Percentiles rank a stretch among this genome's conserved stretches.
Conservation (phyloP, 2,329 filamentous ascomycete genomes). For the Calonectria pteridis region DNA sequence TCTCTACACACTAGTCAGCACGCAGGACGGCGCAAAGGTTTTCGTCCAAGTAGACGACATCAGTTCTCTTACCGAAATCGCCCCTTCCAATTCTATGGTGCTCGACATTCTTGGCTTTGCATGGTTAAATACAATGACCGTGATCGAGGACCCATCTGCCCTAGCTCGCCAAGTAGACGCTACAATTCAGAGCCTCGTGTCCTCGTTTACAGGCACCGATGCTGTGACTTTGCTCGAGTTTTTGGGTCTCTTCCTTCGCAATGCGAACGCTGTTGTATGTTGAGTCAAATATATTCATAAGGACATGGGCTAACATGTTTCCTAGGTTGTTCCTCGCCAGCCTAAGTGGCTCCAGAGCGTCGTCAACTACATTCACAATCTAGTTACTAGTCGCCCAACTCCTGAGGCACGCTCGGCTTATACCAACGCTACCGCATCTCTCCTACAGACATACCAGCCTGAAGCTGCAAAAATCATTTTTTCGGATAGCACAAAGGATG, state of each 20-base stretch:
- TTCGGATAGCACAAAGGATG: slow-evolving; percentile 54
- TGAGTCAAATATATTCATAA: neutral
- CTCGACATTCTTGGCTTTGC: slow-evolving; percentile 68
- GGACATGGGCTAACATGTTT: slow-evolving; percentile 21
- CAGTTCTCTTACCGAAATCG: slow-evolving; percentile 68
- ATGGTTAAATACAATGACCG: slow-evolving; percentile 64
- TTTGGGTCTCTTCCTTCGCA: slow-evolving; percentile 64
- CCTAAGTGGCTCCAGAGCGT: slow-evolving; percentile 67
- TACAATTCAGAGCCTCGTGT: slow-evolving; percentile 61
- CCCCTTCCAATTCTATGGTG: slow-evolving; percentile 64
- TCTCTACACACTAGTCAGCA: slow-evolving; percentile 67
- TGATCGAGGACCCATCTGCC: slow-evolving; percentile 44
- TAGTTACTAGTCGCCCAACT: slow-evolving; percentile 68
- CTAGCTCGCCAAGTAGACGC: slow-evolving; percentile 58
- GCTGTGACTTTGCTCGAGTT: slow-evolving; percentile 71
- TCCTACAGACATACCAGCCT: slow-evolving; percentile 68
- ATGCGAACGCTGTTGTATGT: slow-evolving; percentile 62
- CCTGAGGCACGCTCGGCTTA: slow-evolving; percentile 68
- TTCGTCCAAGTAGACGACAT: slow-evolving; percentile 65
- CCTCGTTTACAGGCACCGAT: slow-evolving; percentile 70
- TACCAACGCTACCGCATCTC: slow-evolving; percentile 67
- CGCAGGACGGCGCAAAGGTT: slow-evolving; percentile 61
- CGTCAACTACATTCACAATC: slow-evolving; percentile 61
- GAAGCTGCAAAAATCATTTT: slow-evolving; percentile 65
- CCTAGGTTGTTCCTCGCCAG: slow-evolving; percentile 60